Evolutionary conservation across 768 basidiomycete species (phyloP), one percentile per base, ranked within the genome.

Genomic region (Boletellus emodensis): DNA sequence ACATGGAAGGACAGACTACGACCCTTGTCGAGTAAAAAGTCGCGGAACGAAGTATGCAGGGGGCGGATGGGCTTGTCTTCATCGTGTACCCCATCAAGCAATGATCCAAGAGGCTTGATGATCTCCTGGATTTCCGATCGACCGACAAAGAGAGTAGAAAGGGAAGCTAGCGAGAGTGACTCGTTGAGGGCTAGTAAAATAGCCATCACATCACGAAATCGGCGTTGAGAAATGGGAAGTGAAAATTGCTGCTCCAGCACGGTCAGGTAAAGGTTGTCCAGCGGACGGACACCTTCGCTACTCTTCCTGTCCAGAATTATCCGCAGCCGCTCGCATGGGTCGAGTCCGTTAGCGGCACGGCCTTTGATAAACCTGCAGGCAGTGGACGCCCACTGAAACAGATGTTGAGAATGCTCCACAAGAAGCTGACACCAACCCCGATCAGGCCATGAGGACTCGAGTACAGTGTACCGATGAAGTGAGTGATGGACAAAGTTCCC

Each of bases 341-440:
- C 9, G 5, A 33, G 40, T 6, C 51, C 51, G 3, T 3, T 8
- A 17, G 48, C 12, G 13, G 14, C 22, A 13, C 20, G 13, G 8
- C 58, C 54, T 44, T 44, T 42, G 20, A 65, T 59, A 28, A 46
- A 53, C 4, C 37, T 28, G 48, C 63, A 64, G 0, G 52, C 63
- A 0, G 54, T 54, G 14, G 39, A 52, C 2, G 58, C 63, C 63
- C 63, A 65, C 42, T 61, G 54, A 24, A 65, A 65, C 6, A 62
- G 53, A 8, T 51, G 54, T 8, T 63, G 48, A 1, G 57, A 55
- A 12, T 30, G 55, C 9, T 54, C n/a, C 13, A 55, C 47, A 13
- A 66, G 52, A 4, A 36, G 15, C 11, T 18, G 30, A 43, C 48
- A 46, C 60, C 52, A 59, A 17, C 49, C 43, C 40, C 24, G 8